Conservation (phyloP, 1,284 basidiomycete genomes). For the Hypsizygus ulmarius region DNA sequence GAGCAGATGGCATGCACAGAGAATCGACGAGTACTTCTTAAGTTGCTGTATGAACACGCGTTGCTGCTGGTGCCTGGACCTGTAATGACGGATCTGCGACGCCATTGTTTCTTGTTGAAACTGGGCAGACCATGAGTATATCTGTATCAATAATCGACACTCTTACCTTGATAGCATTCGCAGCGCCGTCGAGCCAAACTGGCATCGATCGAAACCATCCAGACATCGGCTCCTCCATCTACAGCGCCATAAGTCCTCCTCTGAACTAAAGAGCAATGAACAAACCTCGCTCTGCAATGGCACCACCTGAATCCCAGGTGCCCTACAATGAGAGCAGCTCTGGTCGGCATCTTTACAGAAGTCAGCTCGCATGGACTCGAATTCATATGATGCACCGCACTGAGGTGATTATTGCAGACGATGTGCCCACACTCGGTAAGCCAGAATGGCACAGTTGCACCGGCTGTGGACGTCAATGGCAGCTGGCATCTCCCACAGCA, state of each 20-base stretch:
- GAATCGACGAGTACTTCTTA: constrained; percentile 46
- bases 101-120: constrained; percentile 78
- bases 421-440: constrained; percentile 82
- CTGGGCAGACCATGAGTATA: constrained; percentile 33
- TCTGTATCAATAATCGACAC: background rate
- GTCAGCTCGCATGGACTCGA: constrained; percentile 7
- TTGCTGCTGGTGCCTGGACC: constrained; percentile 51
- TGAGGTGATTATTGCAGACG: constrained; percentile 77
- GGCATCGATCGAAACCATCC: constrained; percentile 73
- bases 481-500: constrained; percentile 65
- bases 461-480: constrained; percentile 50
- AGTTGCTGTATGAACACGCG: constrained; percentile 48
- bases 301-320: constrained; percentile 60
- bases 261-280: constrained; percentile 11
- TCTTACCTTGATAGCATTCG: constrained; percentile 62
- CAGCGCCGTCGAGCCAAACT: constrained; percentile 56
- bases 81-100: constrained; percentile 60
- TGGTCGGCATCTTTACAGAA: constrained; percentile 57
- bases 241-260: constrained; percentile 6
- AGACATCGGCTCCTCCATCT: constrained; percentile 77
- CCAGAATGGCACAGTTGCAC: constrained; percentile 73
- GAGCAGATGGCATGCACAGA: background rate
- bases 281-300: constrained; percentile 71
- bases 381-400: constrained; percentile 41
- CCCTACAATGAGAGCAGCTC: constrained; percentile 65